Conservation (phyloP, 2,329 filamentous ascomycete genomes). For the Stylonectria norvegica region DNA sequence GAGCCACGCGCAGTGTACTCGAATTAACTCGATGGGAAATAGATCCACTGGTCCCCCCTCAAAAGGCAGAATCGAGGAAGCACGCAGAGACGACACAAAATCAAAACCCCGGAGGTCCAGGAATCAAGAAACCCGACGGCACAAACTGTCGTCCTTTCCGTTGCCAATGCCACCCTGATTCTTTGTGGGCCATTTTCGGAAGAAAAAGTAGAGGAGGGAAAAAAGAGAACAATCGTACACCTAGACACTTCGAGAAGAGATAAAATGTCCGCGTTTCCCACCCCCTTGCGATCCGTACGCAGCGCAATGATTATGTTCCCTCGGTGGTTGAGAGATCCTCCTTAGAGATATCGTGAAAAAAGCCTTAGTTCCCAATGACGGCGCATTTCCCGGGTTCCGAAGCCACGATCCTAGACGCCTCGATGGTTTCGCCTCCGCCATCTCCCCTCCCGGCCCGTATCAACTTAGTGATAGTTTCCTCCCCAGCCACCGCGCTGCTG, state of each 20-base stretch:
- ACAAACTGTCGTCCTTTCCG: constrained; percentile 16
- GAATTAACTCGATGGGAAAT: background rate
- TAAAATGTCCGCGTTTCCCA: constrained; percentile 25
- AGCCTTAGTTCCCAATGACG: constrained; percentile 3
- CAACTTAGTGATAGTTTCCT: constrained; percentile 54
- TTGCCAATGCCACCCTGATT: constrained; percentile 30
- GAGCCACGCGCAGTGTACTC: background rate
- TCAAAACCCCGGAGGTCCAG: constrained; percentile 21
- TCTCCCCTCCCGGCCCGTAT: constrained; percentile 26
- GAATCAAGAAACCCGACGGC: constrained; percentile 19
- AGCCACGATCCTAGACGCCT: constrained; percentile 1
- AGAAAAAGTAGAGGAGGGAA: no score
- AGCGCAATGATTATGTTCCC: constrained; percentile 33
- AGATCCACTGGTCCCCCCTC: constrained; percentile 10
- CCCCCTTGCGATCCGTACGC: constrained; percentile 24
- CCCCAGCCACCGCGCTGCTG: constrained; percentile 56
- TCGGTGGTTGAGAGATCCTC: constrained; percentile 22
- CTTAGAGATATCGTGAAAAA: constrained; percentile 1
- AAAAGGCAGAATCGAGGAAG: constrained; percentile 28
- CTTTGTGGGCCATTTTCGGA: constrained; percentile 32
- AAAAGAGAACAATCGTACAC: constrained; percentile 41
- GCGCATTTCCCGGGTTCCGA: constrained; percentile 2
- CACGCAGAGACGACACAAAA: constrained; percentile 23
- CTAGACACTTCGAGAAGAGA: constrained; percentile 31
- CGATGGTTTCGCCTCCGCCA: constrained; percentile 5